phyloP scores from a whole-genome alignment of 139 green algal species.

The Tetradesmus obliquus region DNA sequence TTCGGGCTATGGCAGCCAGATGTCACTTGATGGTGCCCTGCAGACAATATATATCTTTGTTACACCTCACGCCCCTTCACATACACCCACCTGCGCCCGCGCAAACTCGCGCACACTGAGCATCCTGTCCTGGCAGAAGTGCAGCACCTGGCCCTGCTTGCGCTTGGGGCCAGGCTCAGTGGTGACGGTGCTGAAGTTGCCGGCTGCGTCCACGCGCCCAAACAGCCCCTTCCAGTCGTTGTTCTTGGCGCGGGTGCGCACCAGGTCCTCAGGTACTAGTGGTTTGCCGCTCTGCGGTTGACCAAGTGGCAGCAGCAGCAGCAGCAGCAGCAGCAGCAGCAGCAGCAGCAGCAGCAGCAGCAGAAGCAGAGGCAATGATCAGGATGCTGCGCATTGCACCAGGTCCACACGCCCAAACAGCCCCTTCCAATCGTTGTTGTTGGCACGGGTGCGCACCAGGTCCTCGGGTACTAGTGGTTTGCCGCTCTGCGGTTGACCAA shows the following conservation, averaged over 20 bases:
- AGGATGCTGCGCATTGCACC: no score
- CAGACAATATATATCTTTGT: background rate
- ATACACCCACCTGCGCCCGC: conserved; percentile 78
- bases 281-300: conserved; percentile 66
- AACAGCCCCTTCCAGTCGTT: conserved; percentile 97
- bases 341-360: no score
- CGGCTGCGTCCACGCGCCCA: conserved; percentile 87
- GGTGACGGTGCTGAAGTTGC: conserved; percentile 96
- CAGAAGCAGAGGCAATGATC: no score
- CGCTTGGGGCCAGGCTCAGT: conserved; percentile 98
- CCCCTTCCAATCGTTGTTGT: conserved; percentile 97
- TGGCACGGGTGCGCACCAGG: conserved; percentile 92
- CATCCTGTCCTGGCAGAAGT: conserved; percentile 95
- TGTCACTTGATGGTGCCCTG: no score
- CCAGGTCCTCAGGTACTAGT: conserved; percentile 96
- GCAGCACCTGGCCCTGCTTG: conserved; percentile 97
- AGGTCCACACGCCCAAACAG: conserved; percentile 95
- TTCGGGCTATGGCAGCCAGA: no score
- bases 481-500: conserved; percentile 52
- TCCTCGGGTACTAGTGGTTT: conserved; percentile 94
- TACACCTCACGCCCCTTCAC: background rate
- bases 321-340: background rate
- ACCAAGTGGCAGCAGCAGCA: background rate
- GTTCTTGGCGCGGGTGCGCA: conserved; percentile 92
- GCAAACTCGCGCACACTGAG: conserved; percentile 95